Evolutionary conservation across 306 rosid genomes (phyloP).

Genomic region (Fagus crenata): DNA sequence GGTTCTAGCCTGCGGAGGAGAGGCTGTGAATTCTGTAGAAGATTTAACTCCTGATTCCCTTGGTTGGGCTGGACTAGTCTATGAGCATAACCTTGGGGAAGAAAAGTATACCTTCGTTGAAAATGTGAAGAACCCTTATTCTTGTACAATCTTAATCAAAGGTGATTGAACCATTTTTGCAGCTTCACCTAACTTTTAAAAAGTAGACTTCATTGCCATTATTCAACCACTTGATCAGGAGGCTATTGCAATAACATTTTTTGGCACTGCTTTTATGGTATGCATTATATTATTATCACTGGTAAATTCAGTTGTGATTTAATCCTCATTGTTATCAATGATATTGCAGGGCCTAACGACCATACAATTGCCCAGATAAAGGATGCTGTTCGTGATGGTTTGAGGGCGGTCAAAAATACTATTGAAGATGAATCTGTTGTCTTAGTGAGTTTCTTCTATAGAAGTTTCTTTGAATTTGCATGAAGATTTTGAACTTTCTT

Average conservation of each 20-base stretch:
- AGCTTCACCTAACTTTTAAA: not conserved
- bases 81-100: slow-evolving; percentile 96
- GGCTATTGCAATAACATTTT: not conserved
- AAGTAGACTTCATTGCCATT: not conserved
- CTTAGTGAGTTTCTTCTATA: slow-evolving; percentile 44
- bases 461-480: not conserved
- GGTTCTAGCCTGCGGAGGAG: slow-evolving; percentile 99
- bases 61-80: slow-evolving; percentile 99
- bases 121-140: slow-evolving; percentile 86
- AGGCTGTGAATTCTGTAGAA: slow-evolving; percentile 89
- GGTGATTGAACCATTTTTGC: slow-evolving; percentile 43
- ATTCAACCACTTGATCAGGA: not conserved
- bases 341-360: slow-evolving; percentile 88
- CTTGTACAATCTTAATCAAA: slow-evolving; percentile 95
- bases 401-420: slow-evolving; percentile 96
- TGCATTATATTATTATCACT: slow-evolving; percentile 10
- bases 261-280: slow-evolving; percentile 2
- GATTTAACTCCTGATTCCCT: slow-evolving; percentile 86
- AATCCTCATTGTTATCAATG: slow-evolving; percentile 24
- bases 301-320: slow-evolving; percentile 19
- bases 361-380: slow-evolving; percentile 98
- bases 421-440: slow-evolving; percentile 92
- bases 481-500: not conserved
- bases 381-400: slow-evolving; percentile 97
- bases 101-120: slow-evolving; percentile 94